phyloP scores from a whole-genome alignment of 2,329 filamentous ascomycete genomes.

The Monilinia fructigena region DNA sequence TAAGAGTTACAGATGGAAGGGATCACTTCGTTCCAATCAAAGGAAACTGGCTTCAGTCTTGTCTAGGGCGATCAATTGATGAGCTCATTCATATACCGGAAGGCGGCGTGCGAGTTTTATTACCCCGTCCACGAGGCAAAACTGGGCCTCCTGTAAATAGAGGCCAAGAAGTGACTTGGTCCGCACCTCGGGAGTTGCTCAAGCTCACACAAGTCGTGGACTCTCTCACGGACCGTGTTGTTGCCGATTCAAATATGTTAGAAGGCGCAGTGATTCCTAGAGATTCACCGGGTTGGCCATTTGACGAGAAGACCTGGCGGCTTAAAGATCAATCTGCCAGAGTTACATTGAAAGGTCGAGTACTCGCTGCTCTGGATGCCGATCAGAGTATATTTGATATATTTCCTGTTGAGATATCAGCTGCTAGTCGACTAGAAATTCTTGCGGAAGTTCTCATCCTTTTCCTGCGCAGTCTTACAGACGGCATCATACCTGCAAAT shows the following conservation, averaged over 20 bases:
- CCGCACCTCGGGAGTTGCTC: slow-evolving; percentile 86
- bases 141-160: slow-evolving; percentile 39
- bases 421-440: slow-evolving; percentile 70
- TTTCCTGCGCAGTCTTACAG: slow-evolving; percentile 72
- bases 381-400: slow-evolving; percentile 60
- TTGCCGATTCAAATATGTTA: slow-evolving; percentile 63
- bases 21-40: slow-evolving; percentile 88
- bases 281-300: slow-evolving; percentile 59
- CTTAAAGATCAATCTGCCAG: slow-evolving; percentile 42
- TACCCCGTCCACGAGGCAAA: slow-evolving; percentile 14
- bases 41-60: slow-evolving; percentile 76
- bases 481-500: slow-evolving; percentile 70
- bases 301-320: slow-evolving; percentile 43
- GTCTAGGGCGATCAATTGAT: slow-evolving; percentile 81
- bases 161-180: slow-evolving; percentile 63
- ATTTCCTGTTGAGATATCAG: slow-evolving; percentile 62
- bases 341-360: slow-evolving; percentile 36
- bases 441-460: slow-evolving; percentile 68
- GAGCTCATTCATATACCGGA: slow-evolving; percentile 84
- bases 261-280: slow-evolving; percentile 52
- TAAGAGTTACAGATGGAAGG: slow-evolving; percentile 78
- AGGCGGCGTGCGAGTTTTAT: slow-evolving; percentile 68
- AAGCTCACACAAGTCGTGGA: slow-evolving; percentile 79
- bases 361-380: slow-evolving; percentile 70
- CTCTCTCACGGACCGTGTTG: slow-evolving; percentile 53